Evolutionary conservation across 164 flowering plant genomes (phyloP).

Genomic region (Annona cherimola): DNA sequence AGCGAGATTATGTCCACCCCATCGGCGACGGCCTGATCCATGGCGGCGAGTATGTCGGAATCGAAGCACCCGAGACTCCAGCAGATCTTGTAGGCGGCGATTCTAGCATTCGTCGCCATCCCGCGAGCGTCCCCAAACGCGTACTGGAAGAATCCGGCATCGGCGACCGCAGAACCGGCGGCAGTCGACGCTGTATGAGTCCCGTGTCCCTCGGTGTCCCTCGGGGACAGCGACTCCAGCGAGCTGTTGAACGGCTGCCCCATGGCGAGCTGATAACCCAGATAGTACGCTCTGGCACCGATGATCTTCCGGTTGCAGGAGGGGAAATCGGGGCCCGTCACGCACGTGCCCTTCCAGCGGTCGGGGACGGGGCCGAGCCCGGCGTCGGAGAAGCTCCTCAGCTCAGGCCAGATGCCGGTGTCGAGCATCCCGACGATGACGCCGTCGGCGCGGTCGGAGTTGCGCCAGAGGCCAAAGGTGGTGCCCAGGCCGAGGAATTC

Average conservation of each 20-base stretch:
- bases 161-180: constrained; percentile 52
- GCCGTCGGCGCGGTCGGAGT: constrained; percentile 58
- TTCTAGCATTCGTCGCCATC: constrained; percentile 62
- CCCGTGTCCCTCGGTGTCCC: constrained; percentile 92
- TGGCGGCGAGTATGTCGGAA: constrained; percentile 26
- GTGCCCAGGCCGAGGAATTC: constrained; percentile 53
- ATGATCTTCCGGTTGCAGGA: constrained; percentile 68
- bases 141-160: constrained; percentile 52
- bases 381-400: constrained; percentile 55
- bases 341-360: constrained; percentile 62
- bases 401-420: constrained; percentile 88
- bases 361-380: constrained; percentile 46
- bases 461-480: constrained; percentile 60
- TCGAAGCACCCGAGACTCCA: constrained; percentile 23
- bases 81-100: constrained; percentile 26
- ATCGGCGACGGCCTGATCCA: constrained; percentile 43
- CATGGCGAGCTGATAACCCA: constrained; percentile 39
- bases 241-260: constrained; percentile 26
- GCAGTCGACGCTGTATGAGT: constrained; percentile 90
- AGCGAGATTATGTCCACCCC: constrained; percentile 82
- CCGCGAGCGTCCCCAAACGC: constrained; percentile 76
- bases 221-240: constrained; percentile 50
- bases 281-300: constrained; percentile 60
- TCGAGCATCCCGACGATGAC: constrained; percentile 80
- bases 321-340: constrained; percentile 37